phyloP scores from a whole-genome alignment of 2,329 filamentous ascomycete genomes.

The Aureobasidium subglaciale region DNA sequence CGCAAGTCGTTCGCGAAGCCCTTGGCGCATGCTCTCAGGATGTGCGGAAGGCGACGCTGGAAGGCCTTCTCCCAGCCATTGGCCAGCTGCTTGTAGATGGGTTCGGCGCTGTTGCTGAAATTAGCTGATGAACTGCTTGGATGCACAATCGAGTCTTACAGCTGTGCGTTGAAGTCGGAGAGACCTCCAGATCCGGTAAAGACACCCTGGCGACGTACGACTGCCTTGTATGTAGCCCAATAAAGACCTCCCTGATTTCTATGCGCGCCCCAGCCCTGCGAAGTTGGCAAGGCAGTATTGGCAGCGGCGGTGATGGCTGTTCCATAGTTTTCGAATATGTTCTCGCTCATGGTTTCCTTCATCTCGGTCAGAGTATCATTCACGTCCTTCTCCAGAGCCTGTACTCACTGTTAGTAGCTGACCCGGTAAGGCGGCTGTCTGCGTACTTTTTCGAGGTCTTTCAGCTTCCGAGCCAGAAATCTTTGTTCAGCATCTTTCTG shows the following conservation, averaged over 20 bases:
- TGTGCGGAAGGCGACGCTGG: constrained; percentile 35
- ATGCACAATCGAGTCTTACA: constrained; percentile 15
- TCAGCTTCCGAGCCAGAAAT: constrained; percentile 34
- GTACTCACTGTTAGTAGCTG: constrained; percentile 10
- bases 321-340: constrained; percentile 42
- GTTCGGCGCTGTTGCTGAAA: constrained; percentile 20
- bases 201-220: constrained; percentile 44
- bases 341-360: constrained; percentile 34
- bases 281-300: constrained; percentile 29
- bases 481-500: constrained; percentile 33
- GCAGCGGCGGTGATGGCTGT: constrained; percentile 35
- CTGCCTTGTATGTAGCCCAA: constrained; percentile 51
- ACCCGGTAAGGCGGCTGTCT: background rate
- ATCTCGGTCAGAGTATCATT: constrained; percentile 33
- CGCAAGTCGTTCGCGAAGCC: constrained; percentile 29
- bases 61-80: constrained; percentile 40
- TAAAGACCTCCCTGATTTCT: constrained; percentile 39
- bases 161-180: constrained; percentile 37
- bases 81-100: constrained; percentile 35
- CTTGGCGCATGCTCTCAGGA: constrained; percentile 32
- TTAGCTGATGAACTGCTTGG: background rate
- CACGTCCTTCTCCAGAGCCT: constrained; percentile 36
- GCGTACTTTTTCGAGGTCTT: constrained; percentile 31
- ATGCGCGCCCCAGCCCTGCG: constrained; percentile 32
- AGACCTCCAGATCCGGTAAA: constrained; percentile 34